Percentiles rank a stretch among this genome's conserved stretches.
These are phyloP conservation scores for Yarrowia phangngaensis DNA, from an alignment of 805 yeast species.

Conservation along the genomic window DNA sequence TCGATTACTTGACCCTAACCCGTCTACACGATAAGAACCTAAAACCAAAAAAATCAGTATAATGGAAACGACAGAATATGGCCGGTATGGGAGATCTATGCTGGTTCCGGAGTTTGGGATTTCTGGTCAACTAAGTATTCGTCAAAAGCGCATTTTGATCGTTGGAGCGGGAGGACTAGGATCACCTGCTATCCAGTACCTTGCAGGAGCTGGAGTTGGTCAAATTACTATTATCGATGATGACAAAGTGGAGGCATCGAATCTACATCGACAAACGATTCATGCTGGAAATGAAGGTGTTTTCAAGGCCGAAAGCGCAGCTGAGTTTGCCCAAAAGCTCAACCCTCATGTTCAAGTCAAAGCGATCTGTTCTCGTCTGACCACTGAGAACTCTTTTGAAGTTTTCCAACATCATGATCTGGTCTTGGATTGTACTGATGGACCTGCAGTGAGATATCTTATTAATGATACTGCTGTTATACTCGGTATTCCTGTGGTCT, in stretches of 20 bases:
- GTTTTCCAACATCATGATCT: slow-evolving; percentile 65
- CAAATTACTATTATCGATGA: slow-evolving; percentile 79
- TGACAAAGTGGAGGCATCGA: slow-evolving; percentile 79
- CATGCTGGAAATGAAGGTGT: slow-evolving; percentile 70
- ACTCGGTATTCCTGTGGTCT: slow-evolving; percentile 65
- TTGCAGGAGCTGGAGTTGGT: slow-evolving; percentile 87
- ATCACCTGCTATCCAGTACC: slow-evolving; percentile 80
- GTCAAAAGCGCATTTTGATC: slow-evolving; percentile 59
- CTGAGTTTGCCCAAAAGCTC: slow-evolving; percentile 45
- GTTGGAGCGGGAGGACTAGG: slow-evolving; percentile 98
- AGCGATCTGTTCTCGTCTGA: slow-evolving; percentile 52
- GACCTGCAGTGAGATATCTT: slow-evolving; percentile 81
- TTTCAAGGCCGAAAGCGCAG: slow-evolving; percentile 78
- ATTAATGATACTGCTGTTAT: slow-evolving; percentile 80
- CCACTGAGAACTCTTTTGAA: slow-evolving; percentile 56
- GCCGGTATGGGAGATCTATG: slow-evolving; percentile 91
- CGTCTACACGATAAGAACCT: neutral
- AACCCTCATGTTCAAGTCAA: slow-evolving; percentile 64
- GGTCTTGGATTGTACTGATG: slow-evolving; percentile 90
- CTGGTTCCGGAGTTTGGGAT: slow-evolving; percentile 75
- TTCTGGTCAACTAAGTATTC: slow-evolving; percentile 56
- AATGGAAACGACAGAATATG: slow-evolving; percentile 49
- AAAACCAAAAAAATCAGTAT: neutral
- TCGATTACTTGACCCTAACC: no score
- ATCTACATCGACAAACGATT: slow-evolving; percentile 83